Conservation (phyloP, 2,329 filamentous ascomycete genomes). For the Rhexocercosporidium sp. region DNA sequence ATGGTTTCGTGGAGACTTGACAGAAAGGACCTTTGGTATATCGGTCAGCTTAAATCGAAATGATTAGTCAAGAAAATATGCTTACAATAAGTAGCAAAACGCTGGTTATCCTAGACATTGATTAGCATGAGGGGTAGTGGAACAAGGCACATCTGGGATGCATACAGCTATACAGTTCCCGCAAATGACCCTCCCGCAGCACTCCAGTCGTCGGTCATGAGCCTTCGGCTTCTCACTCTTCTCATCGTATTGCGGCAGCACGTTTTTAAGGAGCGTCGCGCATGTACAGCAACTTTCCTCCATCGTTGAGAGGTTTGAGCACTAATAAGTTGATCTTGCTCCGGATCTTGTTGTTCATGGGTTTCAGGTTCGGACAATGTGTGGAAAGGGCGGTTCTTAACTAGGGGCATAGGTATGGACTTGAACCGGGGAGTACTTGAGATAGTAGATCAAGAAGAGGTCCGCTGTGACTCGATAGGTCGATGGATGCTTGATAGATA, state of each 20-base stretch:
- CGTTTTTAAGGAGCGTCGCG: slow-evolving; percentile 62
- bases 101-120: slow-evolving; percentile 33
- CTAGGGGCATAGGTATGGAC: slow-evolving; percentile 1
- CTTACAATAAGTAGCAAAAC: slow-evolving; percentile 52
- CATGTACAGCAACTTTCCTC: slow-evolving; percentile 69
- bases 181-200: slow-evolving; percentile 75
- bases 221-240: slow-evolving; percentile 65
- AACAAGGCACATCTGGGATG: slow-evolving; percentile 16
- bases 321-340: neutral
- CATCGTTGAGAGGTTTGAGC: slow-evolving; percentile 23
- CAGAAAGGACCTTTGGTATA: slow-evolving; percentile 66
- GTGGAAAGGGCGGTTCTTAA: slow-evolving; percentile 11
- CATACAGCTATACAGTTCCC: slow-evolving; percentile 68
- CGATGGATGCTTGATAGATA: neutral
- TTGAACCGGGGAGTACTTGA: neutral
- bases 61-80: neutral
- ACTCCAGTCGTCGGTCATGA: slow-evolving; percentile 65
- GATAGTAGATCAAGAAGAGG: neutral
- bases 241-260: slow-evolving; percentile 56
- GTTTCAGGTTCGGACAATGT: slow-evolving; percentile 2
- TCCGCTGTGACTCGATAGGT: neutral
- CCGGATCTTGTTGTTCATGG: neutral
- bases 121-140: neutral
- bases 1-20: slow-evolving; percentile 69
- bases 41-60: neutral